Base-by-base conservation (phyloP, 1,284 basidiomycete species). In the Tilletia setariae region DNA sequence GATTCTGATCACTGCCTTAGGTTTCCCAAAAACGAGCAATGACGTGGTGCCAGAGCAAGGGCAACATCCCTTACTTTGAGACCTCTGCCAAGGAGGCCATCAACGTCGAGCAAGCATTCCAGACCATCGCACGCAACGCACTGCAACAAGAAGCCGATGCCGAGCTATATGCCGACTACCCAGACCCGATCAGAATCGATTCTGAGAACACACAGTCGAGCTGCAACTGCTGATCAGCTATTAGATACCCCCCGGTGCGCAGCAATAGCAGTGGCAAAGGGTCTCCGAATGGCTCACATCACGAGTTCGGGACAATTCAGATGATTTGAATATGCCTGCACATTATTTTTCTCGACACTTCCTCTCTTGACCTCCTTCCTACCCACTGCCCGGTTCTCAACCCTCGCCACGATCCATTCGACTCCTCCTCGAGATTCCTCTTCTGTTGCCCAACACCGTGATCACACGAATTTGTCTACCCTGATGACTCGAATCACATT, bases 11-110 rank as follows among this genome's bases (percentile, higher is more conserved):
- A 49, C n/a, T 49, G 8, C n/a, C 9, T 9, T 74, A 94, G 93
- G 94, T 98, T 30, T 94, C 93, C 9, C 96, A 99, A 89, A 99
- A 99, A 84, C 91, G 96, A 65, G 96, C 96, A 25, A 98, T 98
- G 94, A 93, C 93, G 9, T 99, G 96, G 96, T 99, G 96, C 84
- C 94, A 98, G 83, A 91, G 93, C 73, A 98, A 98, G 86, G 96
- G 96, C 80, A 98, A 98, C 85, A 98, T 98, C 76, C 96, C 96
- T 16, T 99, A 98, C 78, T 99, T 98, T 84, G 96, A 99, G 86
- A 98, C 96, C 0, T 98, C 95, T 11, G 96, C 96, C 53, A 98
- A 98, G 86, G 96, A 99, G 84, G 95, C 96, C 21, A 98, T 98
- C 87, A 99, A 99, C 79, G 95, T 98, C 68, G 96, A 99, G 84